Evolutionary conservation across 1,284 basidiomycete species (phyloP), one percentile per base, ranked within the genome.

Genomic region (Melampsora larici-populina): DNA sequence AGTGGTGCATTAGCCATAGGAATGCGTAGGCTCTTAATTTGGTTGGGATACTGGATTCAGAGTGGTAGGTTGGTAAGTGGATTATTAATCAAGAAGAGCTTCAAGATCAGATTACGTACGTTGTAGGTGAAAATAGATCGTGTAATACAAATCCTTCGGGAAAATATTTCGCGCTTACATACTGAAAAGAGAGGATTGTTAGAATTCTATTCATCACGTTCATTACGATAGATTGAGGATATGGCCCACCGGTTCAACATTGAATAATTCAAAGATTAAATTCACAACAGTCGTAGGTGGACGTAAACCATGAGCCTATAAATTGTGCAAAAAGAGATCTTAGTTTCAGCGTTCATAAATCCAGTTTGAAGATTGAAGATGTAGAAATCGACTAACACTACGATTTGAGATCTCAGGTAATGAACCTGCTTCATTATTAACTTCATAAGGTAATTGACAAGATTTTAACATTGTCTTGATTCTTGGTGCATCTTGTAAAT

Each of bases 251-350:
- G 87, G 86, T 49, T 89, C 87, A 81, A 91, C 89, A 80, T 88
- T 89, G 60, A 90, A 88, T 66, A 93, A 86, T 58, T 92, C 88
- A 82, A 93, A 91, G 63, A 92, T 87, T 60, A 91, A 86, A 82
- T 93, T 92, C 76, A 91, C 89, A 18, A 93, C 87, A 79, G 90
- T 91, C 15, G 92, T 93, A 13, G 92, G 88, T 70, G 91, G 91
- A 48, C 88, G 86, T 78, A 87, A 85, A 40, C 88, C 88, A 62
- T 70, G 60, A 24, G 76, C 76, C 69, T 78, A 26, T 65, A 40
- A 33, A 2, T 65, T 49, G 66, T n/a, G 29, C 48, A 70, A 21
- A 49, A 40, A 51, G 17, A 68, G 24, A n/a, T 33, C 21, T 29
- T 26, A 46, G 21, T 48, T 15, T 46, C 64, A 40, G 48, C n/a